phyloP scores from a whole-genome alignment of 768 basidiomycete species.

The Lanmaoa pseudosensibilis region DNA sequence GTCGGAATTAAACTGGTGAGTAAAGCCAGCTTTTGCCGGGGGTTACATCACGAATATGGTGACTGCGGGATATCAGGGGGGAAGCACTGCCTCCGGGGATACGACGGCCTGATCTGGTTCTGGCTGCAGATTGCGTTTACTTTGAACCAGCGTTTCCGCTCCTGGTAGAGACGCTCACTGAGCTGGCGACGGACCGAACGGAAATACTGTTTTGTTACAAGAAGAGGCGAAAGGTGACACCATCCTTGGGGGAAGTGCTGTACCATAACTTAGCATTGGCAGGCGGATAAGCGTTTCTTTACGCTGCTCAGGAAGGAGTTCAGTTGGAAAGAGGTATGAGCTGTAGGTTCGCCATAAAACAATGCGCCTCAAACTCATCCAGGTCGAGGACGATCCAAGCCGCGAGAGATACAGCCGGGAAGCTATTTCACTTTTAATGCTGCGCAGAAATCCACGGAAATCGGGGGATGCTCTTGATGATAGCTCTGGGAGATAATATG shows the following conservation, averaged over 20 bases:
- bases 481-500: not conserved
- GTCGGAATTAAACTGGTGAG: slow-evolving; percentile 81
- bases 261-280: slow-evolving; percentile 3
- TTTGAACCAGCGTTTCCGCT: slow-evolving; percentile 92
- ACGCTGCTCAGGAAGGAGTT: slow-evolving; percentile 75
- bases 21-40: slow-evolving; percentile 10
- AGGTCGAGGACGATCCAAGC: slow-evolving; percentile 68
- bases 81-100: slow-evolving; percentile 46
- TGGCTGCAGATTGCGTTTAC: slow-evolving; percentile 95
- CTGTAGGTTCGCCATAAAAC: not conserved
- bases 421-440: slow-evolving; percentile 59
- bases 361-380: slow-evolving; percentile 4
- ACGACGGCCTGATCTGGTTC: slow-evolving; percentile 64
- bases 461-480: not conserved
- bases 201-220: slow-evolving; percentile 92
- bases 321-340: slow-evolving; percentile 61
- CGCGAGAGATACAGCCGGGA: slow-evolving; percentile 59
- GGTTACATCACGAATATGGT: not conserved
- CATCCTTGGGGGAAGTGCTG: not conserved
- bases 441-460: slow-evolving; percentile 20
- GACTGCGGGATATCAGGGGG: slow-evolving; percentile 53
- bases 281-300: slow-evolving; percentile 93
- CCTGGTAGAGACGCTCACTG: slow-evolving; percentile 73
- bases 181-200: slow-evolving; percentile 54
- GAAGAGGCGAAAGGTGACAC: slow-evolving; percentile 78